Conservation (phyloP, 2,329 filamentous ascomycete species). For the Beauveria scarabaeidicola region DNA sequence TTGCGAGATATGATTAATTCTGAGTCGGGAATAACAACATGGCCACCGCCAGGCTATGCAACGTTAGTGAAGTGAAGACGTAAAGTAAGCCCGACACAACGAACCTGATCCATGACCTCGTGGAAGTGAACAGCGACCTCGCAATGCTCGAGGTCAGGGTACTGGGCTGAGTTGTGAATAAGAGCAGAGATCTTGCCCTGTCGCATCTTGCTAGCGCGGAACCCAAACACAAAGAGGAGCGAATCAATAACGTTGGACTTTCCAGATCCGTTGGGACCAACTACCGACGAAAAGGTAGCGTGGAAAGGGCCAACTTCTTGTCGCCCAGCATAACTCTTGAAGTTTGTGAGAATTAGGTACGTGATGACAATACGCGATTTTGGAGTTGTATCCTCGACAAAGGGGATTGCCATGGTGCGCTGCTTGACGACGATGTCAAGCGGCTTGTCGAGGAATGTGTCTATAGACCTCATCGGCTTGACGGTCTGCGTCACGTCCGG, state of each 20-base stretch:
- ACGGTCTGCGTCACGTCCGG: conserved; percentile 33
- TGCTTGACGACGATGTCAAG: conserved; percentile 93
- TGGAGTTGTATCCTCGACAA: conserved; percentile 67
- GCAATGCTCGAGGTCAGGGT: conserved; percentile 78
- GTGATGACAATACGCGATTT: conserved; percentile 89
- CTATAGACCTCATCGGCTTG: conserved; percentile 67
- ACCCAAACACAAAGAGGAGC: conserved; percentile 96
- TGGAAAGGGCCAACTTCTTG: conserved; percentile 97
- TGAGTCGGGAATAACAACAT: conserved; percentile 73
- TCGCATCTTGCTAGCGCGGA: conserved; percentile 97
- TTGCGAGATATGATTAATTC: conserved; percentile 80
- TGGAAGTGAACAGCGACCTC: conserved; percentile 97
- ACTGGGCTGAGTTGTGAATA: conserved; percentile 90
- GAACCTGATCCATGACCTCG: conserved; percentile 77
- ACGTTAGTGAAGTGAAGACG: conserved; percentile 19
- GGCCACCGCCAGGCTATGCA: conserved; percentile 56
- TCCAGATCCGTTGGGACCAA: conserved; percentile 94
- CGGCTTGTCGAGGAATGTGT: conserved; percentile 73
- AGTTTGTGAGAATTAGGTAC: conserved; percentile 86
- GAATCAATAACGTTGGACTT: conserved; percentile 99
- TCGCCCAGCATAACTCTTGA: conserved; percentile 95
- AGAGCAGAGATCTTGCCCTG: conserved; percentile 96
- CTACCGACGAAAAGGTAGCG: conserved; percentile 92
- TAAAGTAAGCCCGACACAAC: conserved; percentile 17
- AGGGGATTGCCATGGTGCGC: conserved; percentile 56